Conservation (phyloP, 108 stramenopile genomes). For the Skeletonema menzelii region DNA sequence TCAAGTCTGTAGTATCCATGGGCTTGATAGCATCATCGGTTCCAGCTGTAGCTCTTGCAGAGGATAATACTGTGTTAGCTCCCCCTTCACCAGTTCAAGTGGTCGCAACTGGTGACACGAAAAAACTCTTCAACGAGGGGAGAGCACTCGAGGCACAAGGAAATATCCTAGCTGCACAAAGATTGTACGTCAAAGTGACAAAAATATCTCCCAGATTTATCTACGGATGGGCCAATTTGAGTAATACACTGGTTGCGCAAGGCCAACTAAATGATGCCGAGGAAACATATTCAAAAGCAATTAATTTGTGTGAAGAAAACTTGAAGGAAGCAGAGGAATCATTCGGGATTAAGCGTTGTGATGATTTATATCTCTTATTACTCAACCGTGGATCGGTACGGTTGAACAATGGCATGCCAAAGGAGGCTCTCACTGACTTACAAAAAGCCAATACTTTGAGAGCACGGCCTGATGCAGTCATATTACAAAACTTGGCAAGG, state of each 20-base stretch:
- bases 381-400: constrained; percentile 79
- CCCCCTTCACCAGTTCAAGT: constrained; percentile 14
- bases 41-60: not conserved
- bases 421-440: constrained; percentile 73
- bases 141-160: constrained; percentile 76
- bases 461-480: constrained; percentile 71
- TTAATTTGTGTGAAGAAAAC: constrained; percentile 66
- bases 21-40: not conserved
- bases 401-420: constrained; percentile 63
- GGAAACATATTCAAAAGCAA: constrained; percentile 65
- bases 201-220: constrained; percentile 76
- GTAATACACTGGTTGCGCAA: constrained; percentile 78
- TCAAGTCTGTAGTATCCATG: constrained; percentile 4
- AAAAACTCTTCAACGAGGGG: constrained; percentile 74
- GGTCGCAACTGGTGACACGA: constrained; percentile 29
- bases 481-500: constrained; percentile 79
- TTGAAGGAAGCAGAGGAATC: constrained; percentile 41
- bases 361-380: constrained; percentile 73
- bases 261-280: constrained; percentile 65
- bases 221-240: constrained; percentile 82
- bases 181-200: constrained; percentile 75
- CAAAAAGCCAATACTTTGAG: constrained; percentile 53
- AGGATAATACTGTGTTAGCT: not conserved
- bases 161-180: constrained; percentile 77
- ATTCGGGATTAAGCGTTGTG: constrained; percentile 65